A percentile compares a stretch with the other conserved stretches of the same genome.
phyloP scores from a whole-genome alignment of 441 rosid genomes.

The Gossypium gossypioides region DNA sequence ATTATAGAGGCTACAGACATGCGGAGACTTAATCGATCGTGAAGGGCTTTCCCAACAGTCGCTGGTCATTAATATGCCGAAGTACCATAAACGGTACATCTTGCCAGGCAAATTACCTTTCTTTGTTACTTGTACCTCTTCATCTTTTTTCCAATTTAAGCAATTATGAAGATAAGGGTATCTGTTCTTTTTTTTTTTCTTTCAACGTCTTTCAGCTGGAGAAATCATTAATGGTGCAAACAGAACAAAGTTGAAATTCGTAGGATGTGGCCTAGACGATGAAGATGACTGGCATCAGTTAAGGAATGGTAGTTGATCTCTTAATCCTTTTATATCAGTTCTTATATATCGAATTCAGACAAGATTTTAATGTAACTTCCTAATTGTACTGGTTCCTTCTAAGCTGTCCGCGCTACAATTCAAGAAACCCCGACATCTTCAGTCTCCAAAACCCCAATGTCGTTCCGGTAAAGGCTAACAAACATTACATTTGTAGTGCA shows the following conservation, averaged over 20 bases:
- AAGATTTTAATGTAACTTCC: slow-evolving; percentile 12
- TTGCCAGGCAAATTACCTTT: slow-evolving; percentile 53
- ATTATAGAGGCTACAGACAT: slow-evolving; percentile 67
- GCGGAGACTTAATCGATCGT: slow-evolving; percentile 75
- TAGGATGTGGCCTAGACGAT: slow-evolving; percentile 70
- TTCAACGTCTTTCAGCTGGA: slow-evolving; percentile 41
- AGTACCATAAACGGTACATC: slow-evolving; percentile 78
- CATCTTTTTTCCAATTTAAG: not conserved
- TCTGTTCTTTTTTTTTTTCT: not conserved
- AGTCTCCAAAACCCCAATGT: slow-evolving; percentile 28
- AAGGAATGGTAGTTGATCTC: slow-evolving; percentile 43
- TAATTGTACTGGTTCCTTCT: slow-evolving; percentile 15
- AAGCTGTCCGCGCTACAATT: slow-evolving; percentile 78
- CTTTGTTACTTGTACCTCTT: not conserved
- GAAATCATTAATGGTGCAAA: slow-evolving; percentile 51
- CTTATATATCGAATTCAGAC: not conserved
- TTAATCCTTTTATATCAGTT: slow-evolving; percentile 2
- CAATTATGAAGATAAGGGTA: not conserved
- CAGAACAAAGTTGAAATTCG: slow-evolving; percentile 46
- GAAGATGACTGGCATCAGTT: slow-evolving; percentile 86
- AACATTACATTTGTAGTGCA: not conserved
- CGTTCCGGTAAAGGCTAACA: slow-evolving; percentile 34
- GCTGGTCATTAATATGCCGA: slow-evolving; percentile 64
- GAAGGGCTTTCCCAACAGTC: slow-evolving; percentile 82
- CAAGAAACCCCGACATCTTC: slow-evolving; percentile 46